These are phyloP conservation scores for Grigorovia humatica DNA, from an alignment of 805 yeast genomes.

Conservation along the genomic window DNA sequence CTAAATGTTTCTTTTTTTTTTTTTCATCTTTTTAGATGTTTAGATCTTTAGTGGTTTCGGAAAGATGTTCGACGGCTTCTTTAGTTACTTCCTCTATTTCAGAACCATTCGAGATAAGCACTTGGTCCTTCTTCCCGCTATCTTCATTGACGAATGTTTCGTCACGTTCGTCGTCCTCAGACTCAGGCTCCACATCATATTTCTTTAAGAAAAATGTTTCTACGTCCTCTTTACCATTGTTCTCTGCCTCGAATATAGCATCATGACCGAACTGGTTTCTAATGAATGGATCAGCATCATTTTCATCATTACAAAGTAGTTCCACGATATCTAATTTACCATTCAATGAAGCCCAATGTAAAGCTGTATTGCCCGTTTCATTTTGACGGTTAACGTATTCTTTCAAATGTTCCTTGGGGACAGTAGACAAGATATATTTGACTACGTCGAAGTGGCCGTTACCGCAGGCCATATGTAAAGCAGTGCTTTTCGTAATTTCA, in stretches of 20 bases:
- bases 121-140: constrained; percentile 29
- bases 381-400: constrained; percentile 44
- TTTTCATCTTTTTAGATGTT: constrained; percentile 5
- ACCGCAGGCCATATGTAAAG: constrained; percentile 92
- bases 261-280: constrained; percentile 75
- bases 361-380: constrained; percentile 82
- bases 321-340: constrained; percentile 71
- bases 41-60: constrained; percentile 23
- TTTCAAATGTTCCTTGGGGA: constrained; percentile 35
- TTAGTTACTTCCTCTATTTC: constrained; percentile 41
- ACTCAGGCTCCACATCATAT: constrained; percentile 59
- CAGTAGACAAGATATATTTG: constrained; percentile 43
- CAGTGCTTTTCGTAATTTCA: constrained; percentile 54
- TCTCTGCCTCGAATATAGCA: constrained; percentile 81
- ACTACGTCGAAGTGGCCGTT: constrained; percentile 77
- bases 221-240: constrained; percentile 60
- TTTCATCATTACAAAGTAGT: constrained; percentile 53
- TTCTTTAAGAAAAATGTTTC: constrained; percentile 68
- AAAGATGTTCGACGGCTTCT: constrained; percentile 35
- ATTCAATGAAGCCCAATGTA: constrained; percentile 92
- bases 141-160: constrained; percentile 22
- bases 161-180: constrained; percentile 38
- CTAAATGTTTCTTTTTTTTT: background rate
- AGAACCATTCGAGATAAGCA: constrained; percentile 38
- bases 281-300: constrained; percentile 69